Conservation (phyloP, 129 eudicot genomes). For the Artemisia tridentata region DNA sequence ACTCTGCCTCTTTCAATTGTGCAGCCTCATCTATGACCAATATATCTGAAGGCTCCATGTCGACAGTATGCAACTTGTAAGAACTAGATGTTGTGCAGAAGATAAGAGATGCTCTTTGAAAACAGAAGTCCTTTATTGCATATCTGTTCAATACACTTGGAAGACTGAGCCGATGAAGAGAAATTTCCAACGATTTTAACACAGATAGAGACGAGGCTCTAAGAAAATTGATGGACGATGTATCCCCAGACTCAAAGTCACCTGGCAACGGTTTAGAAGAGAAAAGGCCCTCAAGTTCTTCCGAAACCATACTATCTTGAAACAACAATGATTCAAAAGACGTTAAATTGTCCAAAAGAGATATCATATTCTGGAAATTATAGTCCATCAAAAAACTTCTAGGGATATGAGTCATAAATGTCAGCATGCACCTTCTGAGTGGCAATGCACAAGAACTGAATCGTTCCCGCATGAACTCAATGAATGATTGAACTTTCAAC, state of each 20-base stretch:
- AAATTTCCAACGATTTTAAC: conserved; percentile 29
- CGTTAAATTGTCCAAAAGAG: background rate
- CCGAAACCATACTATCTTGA: conserved; percentile 34
- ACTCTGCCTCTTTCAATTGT: conserved; percentile 44
- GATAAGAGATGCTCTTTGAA: conserved; percentile 46
- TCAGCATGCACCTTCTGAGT: too few species aligned
- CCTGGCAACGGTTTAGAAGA: background rate
- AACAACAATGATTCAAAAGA: conserved; percentile 37
- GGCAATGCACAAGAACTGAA: too few species aligned
- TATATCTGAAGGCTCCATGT: conserved; percentile 32
- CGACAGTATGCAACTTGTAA: conserved; percentile 37
- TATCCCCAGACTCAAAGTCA: background rate
- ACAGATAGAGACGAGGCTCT: conserved; percentile 32
- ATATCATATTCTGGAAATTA: conserved; percentile 27
- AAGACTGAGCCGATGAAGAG: conserved; percentile 38
- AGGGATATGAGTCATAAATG: too few species aligned
- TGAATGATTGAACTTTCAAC: background rate
- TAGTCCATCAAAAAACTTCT: conserved; percentile 27
- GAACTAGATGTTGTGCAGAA: conserved; percentile 61
- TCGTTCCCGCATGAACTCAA: too few species aligned
- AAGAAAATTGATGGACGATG: conserved; percentile 12
- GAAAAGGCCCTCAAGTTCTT: conserved; percentile 36
- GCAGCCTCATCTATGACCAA: conserved; percentile 50
- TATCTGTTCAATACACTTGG: conserved; percentile 25
- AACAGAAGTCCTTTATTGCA: conserved; percentile 41